Conservation (phyloP, 306 rosid species). For the Trifolium pratense region DNA sequence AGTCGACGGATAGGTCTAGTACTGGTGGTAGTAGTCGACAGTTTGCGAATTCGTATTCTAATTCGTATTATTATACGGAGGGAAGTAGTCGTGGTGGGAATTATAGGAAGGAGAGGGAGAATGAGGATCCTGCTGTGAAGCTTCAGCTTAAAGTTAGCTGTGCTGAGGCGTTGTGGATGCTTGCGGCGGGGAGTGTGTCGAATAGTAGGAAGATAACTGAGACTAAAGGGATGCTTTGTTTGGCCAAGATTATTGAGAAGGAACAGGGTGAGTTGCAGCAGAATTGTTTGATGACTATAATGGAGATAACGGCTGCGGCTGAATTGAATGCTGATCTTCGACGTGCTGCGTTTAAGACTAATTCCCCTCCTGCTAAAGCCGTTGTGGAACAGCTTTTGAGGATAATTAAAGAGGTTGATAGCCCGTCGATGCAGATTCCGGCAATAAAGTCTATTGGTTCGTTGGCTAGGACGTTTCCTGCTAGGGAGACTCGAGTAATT, state of each 20-base stretch:
- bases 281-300: slow-evolving; percentile 77
- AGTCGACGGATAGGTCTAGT: slow-evolving; percentile 16
- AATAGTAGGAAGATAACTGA: slow-evolving; percentile 75
- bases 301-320: slow-evolving; percentile 75
- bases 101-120: slow-evolving; percentile 76
- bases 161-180: slow-evolving; percentile 82
- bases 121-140: slow-evolving; percentile 66
- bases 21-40: slow-evolving; percentile 8
- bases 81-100: slow-evolving; percentile 65
- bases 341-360: slow-evolving; percentile 70
- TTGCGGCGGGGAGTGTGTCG: slow-evolving; percentile 64
- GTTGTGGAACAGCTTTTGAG: slow-evolving; percentile 77
- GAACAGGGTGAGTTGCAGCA: slow-evolving; percentile 70
- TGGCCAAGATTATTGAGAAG: slow-evolving; percentile 77
- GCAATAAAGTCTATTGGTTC: slow-evolving; percentile 76
- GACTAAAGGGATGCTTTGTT: slow-evolving; percentile 84
- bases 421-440: slow-evolving; percentile 56
- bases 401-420: slow-evolving; percentile 63
- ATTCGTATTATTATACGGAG: slow-evolving; percentile 44
- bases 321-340: slow-evolving; percentile 73
- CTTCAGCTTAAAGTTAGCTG: slow-evolving; percentile 66
- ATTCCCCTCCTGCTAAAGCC: slow-evolving; percentile 78
- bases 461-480: slow-evolving; percentile 88
- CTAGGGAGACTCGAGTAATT: slow-evolving; percentile 76
- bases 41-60: slow-evolving; percentile 43